Conservation (phyloP, 1,139 yeast genomes). For the Taphrina communis region DNA sequence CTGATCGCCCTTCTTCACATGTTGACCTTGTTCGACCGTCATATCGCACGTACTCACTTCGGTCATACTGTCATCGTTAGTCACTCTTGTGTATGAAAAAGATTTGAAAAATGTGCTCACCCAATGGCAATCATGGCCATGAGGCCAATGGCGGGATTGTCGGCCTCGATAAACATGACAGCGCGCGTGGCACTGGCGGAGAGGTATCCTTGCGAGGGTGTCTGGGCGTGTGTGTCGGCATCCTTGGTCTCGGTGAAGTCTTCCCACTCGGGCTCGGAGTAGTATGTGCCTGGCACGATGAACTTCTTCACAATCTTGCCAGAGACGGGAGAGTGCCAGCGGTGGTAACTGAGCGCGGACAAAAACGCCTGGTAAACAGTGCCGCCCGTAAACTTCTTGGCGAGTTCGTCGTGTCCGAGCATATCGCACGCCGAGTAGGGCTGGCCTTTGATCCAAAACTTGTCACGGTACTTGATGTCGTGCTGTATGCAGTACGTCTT, state of each 20-base stretch:
- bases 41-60: constrained; percentile 29
- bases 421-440: constrained; percentile 27
- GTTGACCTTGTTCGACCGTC: constrained; percentile 29
- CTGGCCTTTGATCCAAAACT: constrained; percentile 28
- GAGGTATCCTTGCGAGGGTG: constrained; percentile 28
- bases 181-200: constrained; percentile 25
- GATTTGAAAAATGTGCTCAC: neutral
- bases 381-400: constrained; percentile 26
- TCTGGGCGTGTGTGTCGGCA: constrained; percentile 25
- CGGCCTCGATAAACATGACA: constrained; percentile 33
- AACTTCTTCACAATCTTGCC: constrained; percentile 30
- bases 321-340: constrained; percentile 34
- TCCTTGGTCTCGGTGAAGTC: constrained; percentile 23
- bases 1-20: constrained; percentile 30
- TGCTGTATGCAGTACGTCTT: constrained; percentile 18
- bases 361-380: constrained; percentile 31
- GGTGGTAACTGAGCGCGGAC: constrained; percentile 24
- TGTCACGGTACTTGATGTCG: constrained; percentile 22
- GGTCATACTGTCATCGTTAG: constrained; percentile 5
- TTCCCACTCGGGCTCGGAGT: constrained; percentile 26
- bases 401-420: constrained; percentile 25
- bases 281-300: constrained; percentile 27
- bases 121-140: constrained; percentile 36
- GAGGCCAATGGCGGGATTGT: constrained; percentile 29
- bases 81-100: neutral